These are phyloP conservation scores for Talaromyces thailandensis DNA, from an alignment of 495 filamentous ascomycete species.

Conservation along the genomic window DNA sequence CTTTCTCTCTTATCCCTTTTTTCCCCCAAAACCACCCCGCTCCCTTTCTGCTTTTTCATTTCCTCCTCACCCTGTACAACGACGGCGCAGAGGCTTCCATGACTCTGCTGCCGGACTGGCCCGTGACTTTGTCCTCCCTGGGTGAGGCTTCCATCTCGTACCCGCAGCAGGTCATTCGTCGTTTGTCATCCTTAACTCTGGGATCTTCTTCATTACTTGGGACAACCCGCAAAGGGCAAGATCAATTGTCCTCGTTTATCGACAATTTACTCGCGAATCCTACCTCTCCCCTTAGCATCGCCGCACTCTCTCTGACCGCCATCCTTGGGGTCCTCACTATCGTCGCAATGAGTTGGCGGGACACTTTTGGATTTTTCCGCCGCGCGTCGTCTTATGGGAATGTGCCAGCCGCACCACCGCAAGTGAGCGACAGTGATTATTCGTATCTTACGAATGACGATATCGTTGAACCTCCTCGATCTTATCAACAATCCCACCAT, in stretches of 20 bases:
- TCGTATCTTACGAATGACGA: conserved; percentile 73
- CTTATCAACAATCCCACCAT: conserved; percentile 26
- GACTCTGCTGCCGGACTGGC: conserved; percentile 30
- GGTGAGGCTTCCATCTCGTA: conserved; percentile 39
- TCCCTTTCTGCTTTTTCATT: conserved; percentile 5
- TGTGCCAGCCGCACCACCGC: conserved; percentile 23
- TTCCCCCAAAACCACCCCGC: conserved; percentile 3
- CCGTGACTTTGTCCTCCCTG: conserved; percentile 39
- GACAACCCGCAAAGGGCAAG: conserved; percentile 19
- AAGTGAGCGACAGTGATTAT: conserved; percentile 70
- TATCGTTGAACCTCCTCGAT: conserved; percentile 32
- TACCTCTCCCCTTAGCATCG: conserved; percentile 11
- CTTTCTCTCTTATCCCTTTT: not conserved
- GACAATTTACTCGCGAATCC: conserved; percentile 4
- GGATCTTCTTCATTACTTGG: conserved; percentile 25
- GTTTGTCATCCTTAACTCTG: conserved; percentile 35
- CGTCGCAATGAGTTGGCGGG: conserved; percentile 55
- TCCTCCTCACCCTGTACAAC: conserved; percentile 1
- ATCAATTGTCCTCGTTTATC: not conserved
- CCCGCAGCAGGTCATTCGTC: conserved; percentile 46
- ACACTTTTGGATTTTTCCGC: conserved; percentile 43
- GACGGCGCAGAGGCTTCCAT: conserved; percentile 12
- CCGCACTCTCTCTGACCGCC: conserved; percentile 35
- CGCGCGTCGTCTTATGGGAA: conserved; percentile 38
- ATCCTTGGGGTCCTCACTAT: conserved; percentile 38